Conservation (phyloP, 1,284 basidiomycete genomes). For the Cutaneotrichosporon dermatis region DNA sequence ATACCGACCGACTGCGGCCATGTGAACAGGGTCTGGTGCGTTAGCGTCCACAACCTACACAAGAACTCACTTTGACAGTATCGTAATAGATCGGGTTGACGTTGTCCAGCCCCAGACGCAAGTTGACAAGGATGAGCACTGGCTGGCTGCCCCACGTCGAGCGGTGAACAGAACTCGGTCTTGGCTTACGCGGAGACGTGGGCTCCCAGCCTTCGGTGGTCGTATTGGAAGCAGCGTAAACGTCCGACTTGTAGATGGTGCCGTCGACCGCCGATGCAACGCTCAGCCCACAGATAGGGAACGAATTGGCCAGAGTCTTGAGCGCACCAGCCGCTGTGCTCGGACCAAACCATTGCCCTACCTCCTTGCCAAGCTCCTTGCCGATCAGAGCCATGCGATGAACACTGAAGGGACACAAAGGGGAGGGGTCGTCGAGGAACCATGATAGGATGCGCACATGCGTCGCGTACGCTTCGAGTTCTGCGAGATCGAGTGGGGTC, state of each 20-base stretch:
- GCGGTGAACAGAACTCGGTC: slow-evolving; percentile 14
- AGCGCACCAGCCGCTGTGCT: slow-evolving; percentile 94
- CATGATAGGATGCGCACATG: slow-evolving; percentile 88
- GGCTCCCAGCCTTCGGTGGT: slow-evolving; percentile 35
- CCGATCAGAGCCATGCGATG: slow-evolving; percentile 94
- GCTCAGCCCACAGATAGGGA: slow-evolving; percentile 73
- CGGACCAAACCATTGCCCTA: slow-evolving; percentile 97
- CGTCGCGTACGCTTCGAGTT: slow-evolving; percentile 47
- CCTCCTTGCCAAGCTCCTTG: slow-evolving; percentile 88
- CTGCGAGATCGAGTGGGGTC: slow-evolving; percentile 21
- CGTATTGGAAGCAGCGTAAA: slow-evolving; percentile 69
- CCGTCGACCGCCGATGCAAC: slow-evolving; percentile 80
- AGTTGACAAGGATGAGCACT: slow-evolving; percentile 80
- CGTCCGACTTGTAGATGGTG: slow-evolving; percentile 78
- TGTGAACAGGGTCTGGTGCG: slow-evolving; percentile 68
- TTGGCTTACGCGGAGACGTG: not conserved
- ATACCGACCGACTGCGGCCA: slow-evolving; percentile 95
- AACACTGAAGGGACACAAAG: slow-evolving; percentile 87
- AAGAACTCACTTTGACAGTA: slow-evolving; percentile 68
- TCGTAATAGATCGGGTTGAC: slow-evolving; percentile 95
- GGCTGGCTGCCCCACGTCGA: slow-evolving; percentile 71
- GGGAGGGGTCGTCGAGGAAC: slow-evolving; percentile 88
- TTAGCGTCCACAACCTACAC: not conserved
- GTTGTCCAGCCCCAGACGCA: slow-evolving; percentile 82
- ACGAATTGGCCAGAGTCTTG: slow-evolving; percentile 75